Conservation (phyloP, 805 yeast species). For the Wickerhamomyces hampshirensis region DNA sequence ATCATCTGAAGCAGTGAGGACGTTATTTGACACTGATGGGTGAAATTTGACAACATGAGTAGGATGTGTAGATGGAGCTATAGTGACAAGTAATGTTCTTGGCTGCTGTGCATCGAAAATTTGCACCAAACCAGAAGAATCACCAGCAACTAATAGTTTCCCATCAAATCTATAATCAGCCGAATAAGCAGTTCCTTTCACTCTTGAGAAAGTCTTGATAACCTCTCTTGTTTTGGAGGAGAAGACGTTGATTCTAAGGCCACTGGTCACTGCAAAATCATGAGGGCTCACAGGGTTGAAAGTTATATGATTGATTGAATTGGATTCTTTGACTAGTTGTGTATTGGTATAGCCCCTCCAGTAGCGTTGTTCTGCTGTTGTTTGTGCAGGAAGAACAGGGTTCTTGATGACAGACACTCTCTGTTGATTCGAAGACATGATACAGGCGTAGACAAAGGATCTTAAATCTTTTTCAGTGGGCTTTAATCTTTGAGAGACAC, state of each 20-base stretch:
- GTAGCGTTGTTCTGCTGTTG: constrained; percentile 89
- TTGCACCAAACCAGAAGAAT: constrained; percentile 90
- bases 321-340: constrained; percentile 88
- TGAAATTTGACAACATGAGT: constrained; percentile 93
- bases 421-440: constrained; percentile 71
- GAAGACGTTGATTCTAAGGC: constrained; percentile 87
- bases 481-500: no score
- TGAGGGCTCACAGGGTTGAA: constrained; percentile 85
- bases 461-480: neutral
- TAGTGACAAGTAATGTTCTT: constrained; percentile 69
- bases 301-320: constrained; percentile 80
- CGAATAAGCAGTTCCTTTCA: constrained; percentile 86
- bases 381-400: constrained; percentile 75
- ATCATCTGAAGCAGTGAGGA: constrained; percentile 90
- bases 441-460: no score
- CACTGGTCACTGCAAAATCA: constrained; percentile 90
- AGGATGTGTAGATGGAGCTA: constrained; percentile 81
- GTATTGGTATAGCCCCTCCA: constrained; percentile 88
- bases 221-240: constrained; percentile 94
- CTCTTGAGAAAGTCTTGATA: constrained; percentile 75
- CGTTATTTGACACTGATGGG: constrained; percentile 64
- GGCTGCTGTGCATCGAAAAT: constrained; percentile 82
- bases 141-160: constrained; percentile 87
- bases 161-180: constrained; percentile 94
- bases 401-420: constrained; percentile 61